A percentile compares a stretch with the other conserved stretches of the same genome.
phyloP scores from a whole-genome alignment of 106 monocot species.

The Dendrobium officinale region DNA sequence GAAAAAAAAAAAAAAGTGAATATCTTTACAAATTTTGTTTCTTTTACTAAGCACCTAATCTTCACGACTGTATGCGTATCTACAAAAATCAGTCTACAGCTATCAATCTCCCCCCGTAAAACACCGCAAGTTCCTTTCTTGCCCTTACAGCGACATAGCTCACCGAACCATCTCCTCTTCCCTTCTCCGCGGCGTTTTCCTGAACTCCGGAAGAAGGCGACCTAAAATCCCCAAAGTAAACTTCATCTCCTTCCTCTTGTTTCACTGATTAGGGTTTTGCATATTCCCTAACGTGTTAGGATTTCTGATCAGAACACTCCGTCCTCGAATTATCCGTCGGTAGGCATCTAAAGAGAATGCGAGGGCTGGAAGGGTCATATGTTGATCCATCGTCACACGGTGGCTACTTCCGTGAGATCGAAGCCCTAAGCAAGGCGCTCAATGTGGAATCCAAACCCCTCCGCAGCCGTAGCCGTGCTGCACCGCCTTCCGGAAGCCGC shows the following conservation, averaged over 20 bases:
- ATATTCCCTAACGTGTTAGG: background rate
- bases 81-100: background rate
- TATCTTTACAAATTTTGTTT: too few relatives aligned
- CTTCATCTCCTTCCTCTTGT: background rate
- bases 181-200: background rate
- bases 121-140: constrained; percentile 4
- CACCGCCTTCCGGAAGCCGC: constrained; percentile 12
- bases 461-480: constrained; percentile 18
- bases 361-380: constrained; percentile 1
- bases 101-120: background rate
- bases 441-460: constrained; percentile 29
- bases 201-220: background rate
- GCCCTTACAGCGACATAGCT: background rate
- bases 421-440: constrained; percentile 65
- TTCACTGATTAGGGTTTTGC: background rate
- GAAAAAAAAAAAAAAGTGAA: too few relatives aligned
- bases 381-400: constrained; percentile 12
- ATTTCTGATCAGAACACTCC: background rate
- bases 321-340: background rate
- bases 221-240: background rate
- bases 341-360: constrained; percentile 9
- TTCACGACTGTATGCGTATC: too few relatives aligned
- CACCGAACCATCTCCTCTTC: background rate
- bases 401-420: constrained; percentile 69
- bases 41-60: too few relatives aligned